Evolutionary conservation across 805 yeast genomes (phyloP).

Genomic region (Wickerhamomyces pijperi): DNA sequence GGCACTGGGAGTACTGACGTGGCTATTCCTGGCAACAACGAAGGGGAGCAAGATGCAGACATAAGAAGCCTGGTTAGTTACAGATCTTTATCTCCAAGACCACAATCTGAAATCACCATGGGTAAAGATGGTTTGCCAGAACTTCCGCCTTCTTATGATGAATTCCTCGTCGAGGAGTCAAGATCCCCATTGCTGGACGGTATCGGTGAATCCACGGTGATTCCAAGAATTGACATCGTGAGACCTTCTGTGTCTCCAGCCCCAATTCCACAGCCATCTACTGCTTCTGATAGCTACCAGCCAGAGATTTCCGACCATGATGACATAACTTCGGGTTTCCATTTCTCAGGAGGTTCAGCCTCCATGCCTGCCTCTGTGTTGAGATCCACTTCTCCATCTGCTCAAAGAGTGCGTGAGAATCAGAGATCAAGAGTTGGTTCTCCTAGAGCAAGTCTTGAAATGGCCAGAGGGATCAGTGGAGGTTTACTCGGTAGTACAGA

Average conservation of each 20-base stretch:
- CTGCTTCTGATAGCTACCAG: constrained; percentile 2
- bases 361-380: constrained; percentile 23
- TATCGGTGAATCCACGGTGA: background rate
- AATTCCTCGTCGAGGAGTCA: constrained; percentile 12
- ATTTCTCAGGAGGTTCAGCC: constrained; percentile 22
- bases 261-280: background rate
- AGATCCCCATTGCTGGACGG: constrained; percentile 1
- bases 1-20: too few species aligned
- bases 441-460: constrained; percentile 9
- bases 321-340: constrained; percentile 21
- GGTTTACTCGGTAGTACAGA: background rate
- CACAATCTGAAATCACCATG: background rate
- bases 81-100: background rate
- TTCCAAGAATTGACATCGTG: constrained; percentile 9
- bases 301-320: too few species aligned
- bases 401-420: constrained; percentile 12
- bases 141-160: constrained; percentile 21
- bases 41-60: background rate
- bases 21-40: background rate
- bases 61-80: background rate
- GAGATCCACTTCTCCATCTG: constrained; percentile 21
- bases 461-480: constrained; percentile 5
- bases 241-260: constrained; percentile 9
- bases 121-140: background rate
- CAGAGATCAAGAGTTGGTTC: constrained; percentile 10